phyloP scores from a whole-genome alignment of 2,329 filamentous ascomycete genomes.

The Colletotrichum eleusines region DNA sequence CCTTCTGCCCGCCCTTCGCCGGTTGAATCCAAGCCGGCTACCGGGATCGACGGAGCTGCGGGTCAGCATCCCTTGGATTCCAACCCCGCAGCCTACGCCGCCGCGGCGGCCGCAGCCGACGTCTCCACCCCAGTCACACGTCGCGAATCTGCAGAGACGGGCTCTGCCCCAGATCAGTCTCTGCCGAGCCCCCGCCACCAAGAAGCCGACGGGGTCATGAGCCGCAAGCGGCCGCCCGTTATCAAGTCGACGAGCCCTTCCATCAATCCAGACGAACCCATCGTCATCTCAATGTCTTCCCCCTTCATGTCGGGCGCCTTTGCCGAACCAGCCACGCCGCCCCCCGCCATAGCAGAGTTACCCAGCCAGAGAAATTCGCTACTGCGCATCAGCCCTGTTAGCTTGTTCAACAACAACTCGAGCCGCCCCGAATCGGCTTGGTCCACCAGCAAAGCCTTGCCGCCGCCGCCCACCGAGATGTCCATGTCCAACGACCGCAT shows the following conservation, averaged over 20 bases:
- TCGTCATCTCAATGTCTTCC: conserved; percentile 52
- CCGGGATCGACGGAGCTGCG: conserved; percentile 54
- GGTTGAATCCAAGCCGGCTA: neutral
- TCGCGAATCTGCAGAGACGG: conserved; percentile 53
- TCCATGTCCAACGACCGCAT: conserved; percentile 72
- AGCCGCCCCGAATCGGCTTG: conserved; percentile 47
- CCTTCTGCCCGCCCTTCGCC: neutral
- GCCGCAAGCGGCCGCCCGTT: conserved; percentile 53
- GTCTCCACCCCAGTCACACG: conserved; percentile 59
- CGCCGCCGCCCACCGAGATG: conserved; percentile 71
- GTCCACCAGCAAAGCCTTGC: conserved; percentile 69
- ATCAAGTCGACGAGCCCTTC: conserved; percentile 43
- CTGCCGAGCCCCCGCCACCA: conserved; percentile 54
- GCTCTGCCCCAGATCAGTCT: conserved; percentile 53
- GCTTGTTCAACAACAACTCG: conserved; percentile 31
- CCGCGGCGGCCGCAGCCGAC: too few relatives aligned
- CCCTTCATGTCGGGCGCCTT: conserved; percentile 49
- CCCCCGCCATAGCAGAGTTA: conserved; percentile 31
- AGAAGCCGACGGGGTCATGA: conserved; percentile 53
- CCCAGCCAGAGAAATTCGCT: conserved; percentile 34
- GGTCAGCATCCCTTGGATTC: conserved; percentile 70
- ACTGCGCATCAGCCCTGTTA: conserved; percentile 24
- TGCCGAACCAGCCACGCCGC: conserved; percentile 37
- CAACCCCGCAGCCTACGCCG: conserved; percentile 73
- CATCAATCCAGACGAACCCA: conserved; percentile 44